A percentile compares a stretch with the other conserved stretches of the same genome.
Evolutionary conservation across 495 filamentous ascomycete species (phyloP).

Genomic region (Cetradonia linearis): DNA sequence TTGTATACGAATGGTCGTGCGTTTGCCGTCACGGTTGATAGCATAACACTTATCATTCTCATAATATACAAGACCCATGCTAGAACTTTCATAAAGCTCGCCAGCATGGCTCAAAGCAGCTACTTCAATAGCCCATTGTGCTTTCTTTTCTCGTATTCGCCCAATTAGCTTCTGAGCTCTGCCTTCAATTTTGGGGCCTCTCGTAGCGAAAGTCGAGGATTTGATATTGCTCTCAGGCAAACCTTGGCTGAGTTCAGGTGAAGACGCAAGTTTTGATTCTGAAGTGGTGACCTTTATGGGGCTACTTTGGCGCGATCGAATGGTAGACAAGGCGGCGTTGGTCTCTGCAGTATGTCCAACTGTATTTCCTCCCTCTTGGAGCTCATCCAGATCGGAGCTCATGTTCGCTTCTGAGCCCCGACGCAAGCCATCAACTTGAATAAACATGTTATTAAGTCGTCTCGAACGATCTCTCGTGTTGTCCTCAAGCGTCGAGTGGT

Average conservation of each 20-base stretch:
- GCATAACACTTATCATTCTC: conserved; percentile 2
- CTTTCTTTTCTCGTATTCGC: neutral
- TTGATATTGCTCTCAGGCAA: conserved; percentile 10
- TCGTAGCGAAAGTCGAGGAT: conserved; percentile 4
- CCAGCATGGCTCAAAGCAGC: conserved; percentile 5
- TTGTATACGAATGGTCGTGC: conserved; percentile 12
- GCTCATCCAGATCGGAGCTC: conserved; percentile 32
- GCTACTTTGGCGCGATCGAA: conserved; percentile 5
- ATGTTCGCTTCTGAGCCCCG: conserved; percentile 18
- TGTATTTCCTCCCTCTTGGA: conserved; percentile 34
- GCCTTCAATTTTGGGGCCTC: neutral
- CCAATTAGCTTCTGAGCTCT: neutral
- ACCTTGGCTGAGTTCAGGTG: conserved; percentile 1
- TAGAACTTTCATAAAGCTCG: neutral
- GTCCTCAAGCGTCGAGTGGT: neutral
- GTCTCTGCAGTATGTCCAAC: conserved; percentile 6
- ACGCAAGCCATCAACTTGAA: conserved; percentile 14
- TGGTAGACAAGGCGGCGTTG: neutral
- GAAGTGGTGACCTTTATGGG: conserved; percentile 5
- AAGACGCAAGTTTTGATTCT: neutral
- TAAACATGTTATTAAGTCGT: conserved; percentile 6
- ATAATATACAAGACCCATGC: conserved; percentile 15
- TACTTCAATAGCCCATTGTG: conserved; percentile 15
- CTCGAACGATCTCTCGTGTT: neutral
- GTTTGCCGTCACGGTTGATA: conserved; percentile 3